phyloP scores from a whole-genome alignment of 331 rosid genomes.

The Malus hybrid region DNA sequence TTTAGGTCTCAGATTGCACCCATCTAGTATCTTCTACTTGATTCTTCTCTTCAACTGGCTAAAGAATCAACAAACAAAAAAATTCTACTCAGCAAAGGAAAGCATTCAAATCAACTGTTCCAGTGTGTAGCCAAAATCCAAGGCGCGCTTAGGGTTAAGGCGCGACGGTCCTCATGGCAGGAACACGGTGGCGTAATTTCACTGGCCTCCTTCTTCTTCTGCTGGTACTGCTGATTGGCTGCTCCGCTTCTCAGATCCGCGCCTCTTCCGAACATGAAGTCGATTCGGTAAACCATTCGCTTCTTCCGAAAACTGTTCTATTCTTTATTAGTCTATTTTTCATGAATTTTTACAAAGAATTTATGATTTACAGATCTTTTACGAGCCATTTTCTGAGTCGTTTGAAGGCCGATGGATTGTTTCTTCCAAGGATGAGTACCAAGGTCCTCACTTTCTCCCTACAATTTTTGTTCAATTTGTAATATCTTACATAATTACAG shows the following conservation, averaged over 20 bases:
- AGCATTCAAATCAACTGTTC: not conserved
- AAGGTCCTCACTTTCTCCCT: conserved; percentile 27
- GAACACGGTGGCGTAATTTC: not conserved
- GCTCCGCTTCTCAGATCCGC: conserved; percentile 21
- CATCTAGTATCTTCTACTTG: too few species aligned
- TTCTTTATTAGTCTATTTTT: not conserved
- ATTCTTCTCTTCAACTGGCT: too few species aligned
- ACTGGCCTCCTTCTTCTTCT: not conserved
- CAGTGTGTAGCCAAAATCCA: not conserved
- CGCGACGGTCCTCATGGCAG: not conserved
- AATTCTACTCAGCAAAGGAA: too few species aligned
- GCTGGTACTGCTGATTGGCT: conserved; percentile 5
- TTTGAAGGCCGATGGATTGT: conserved; percentile 74
- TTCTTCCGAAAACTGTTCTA: not conserved
- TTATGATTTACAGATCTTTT: conserved; percentile 42
- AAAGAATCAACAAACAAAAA: too few species aligned
- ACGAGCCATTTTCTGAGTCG: conserved; percentile 75
- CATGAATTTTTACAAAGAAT: not conserved
- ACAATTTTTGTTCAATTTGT: not conserved
- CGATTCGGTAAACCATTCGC: conserved; percentile 30
- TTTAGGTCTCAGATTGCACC: too few species aligned
- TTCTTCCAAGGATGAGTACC: conserved; percentile 58
- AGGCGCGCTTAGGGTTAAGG: not conserved
- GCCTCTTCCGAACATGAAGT: conserved; percentile 3
- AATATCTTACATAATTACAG: not conserved